Evolutionary conservation across 805 yeast species (phyloP).

Genomic region (Debaryomyces tyrocola): DNA sequence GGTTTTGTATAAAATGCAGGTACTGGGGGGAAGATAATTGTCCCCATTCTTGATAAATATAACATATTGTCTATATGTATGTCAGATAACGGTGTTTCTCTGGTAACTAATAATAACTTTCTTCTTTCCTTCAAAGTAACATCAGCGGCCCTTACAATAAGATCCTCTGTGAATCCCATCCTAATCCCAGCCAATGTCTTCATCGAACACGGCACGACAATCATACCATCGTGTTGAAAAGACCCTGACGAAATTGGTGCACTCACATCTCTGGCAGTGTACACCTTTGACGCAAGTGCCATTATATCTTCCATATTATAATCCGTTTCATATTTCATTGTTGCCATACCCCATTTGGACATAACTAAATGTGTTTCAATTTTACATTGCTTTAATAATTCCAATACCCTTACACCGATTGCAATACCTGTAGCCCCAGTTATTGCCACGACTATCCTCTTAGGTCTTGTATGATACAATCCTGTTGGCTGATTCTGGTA

Average conservation of each 20-base stretch:
- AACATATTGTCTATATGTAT: constrained; percentile 27
- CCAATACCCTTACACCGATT: constrained; percentile 19
- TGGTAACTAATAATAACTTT: constrained; percentile 17
- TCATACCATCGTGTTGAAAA: constrained; percentile 28
- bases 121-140: constrained; percentile 25
- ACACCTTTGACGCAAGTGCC: constrained; percentile 13
- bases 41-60: constrained; percentile 15
- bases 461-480: constrained; percentile 10
- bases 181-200: constrained; percentile 25
- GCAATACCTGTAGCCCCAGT: constrained; percentile 27
- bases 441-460: constrained; percentile 23
- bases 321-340: constrained; percentile 27
- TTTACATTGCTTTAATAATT: constrained; percentile 12
- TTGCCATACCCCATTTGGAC: constrained; percentile 27
- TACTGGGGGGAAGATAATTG: constrained; percentile 22
- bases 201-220: constrained; percentile 28
- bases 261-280: constrained; percentile 21
- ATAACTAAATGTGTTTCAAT: constrained; percentile 23
- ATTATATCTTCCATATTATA: constrained; percentile 14
- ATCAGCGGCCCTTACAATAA: constrained; percentile 26
- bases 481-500: too few relatives aligned
- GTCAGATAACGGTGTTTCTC: constrained; percentile 27
- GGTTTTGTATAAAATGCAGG: constrained; percentile 26
- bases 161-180: constrained; percentile 24
- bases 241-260: constrained; percentile 27